A percentile compares a stretch with the other conserved stretches of the same genome.
These are phyloP conservation scores for Cotoneaster glaucophyllus DNA, from an alignment of 306 rosid species.

Conservation along the genomic window DNA sequence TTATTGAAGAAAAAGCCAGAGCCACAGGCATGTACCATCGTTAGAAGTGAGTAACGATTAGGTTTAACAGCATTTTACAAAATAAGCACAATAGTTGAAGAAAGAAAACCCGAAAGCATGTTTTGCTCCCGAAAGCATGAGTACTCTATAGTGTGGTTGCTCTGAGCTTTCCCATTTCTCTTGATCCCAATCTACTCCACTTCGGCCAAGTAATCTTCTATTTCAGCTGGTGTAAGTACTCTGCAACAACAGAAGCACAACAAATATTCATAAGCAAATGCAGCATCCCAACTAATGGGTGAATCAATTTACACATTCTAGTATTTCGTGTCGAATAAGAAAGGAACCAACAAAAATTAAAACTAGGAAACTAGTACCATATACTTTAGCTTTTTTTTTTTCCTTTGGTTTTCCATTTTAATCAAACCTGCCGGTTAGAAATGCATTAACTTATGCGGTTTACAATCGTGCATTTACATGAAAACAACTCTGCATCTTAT, in stretches of 20 bases:
- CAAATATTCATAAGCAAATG: neutral
- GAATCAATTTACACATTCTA: neutral
- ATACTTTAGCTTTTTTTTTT: neutral
- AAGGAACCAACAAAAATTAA: neutral
- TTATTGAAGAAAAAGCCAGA: neutral
- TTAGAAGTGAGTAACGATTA: neutral
- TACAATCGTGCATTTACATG: neutral
- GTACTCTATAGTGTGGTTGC: neutral
- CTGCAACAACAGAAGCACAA: constrained; percentile 37
- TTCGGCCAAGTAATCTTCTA: constrained; percentile 76
- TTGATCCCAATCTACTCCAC: constrained; percentile 38
- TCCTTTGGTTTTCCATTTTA: neutral
- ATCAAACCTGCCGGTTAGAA: neutral
- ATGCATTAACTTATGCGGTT: neutral
- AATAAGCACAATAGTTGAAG: neutral
- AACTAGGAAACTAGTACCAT: neutral
- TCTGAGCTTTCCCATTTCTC: neutral
- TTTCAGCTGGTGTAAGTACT: constrained; percentile 76
- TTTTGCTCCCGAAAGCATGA: neutral
- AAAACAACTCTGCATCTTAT: neutral
- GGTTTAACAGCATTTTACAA: neutral
- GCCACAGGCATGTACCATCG: neutral
- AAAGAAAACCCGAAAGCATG: no score
- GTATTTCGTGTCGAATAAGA: neutral
- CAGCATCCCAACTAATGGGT: neutral